These are phyloP conservation scores for Allium fistulosum DNA, from an alignment of 106 monocot genomes.

Conservation along the genomic window DNA sequence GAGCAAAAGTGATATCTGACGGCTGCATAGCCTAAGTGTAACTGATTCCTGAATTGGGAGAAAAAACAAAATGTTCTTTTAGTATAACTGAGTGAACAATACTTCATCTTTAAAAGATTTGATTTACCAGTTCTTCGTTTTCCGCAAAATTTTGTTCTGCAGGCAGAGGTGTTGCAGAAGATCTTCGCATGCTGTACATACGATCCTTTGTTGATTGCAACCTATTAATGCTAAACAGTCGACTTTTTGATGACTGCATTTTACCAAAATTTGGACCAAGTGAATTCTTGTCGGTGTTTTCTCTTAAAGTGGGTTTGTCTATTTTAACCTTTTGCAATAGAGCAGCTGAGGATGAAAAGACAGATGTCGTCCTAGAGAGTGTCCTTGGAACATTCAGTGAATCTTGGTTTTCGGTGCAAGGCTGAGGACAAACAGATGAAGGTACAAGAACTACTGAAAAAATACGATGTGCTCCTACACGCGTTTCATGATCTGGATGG, in stretches of 20 bases:
- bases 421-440: conserved; percentile 47
- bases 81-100: not conserved
- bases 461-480: conserved; percentile 51
- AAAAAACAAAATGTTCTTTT: not conserved
- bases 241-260: conserved; percentile 29
- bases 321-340: conserved; percentile 45
- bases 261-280: conserved; percentile 12
- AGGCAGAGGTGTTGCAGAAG: conserved; percentile 9
- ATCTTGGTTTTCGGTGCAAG: conserved; percentile 20
- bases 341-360: conserved; percentile 85
- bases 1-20: conserved; percentile 56
- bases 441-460: conserved; percentile 76
- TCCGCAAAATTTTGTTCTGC: conserved; percentile 16
- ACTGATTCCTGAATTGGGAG: conserved; percentile 31
- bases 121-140: conserved; percentile 13
- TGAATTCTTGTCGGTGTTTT: conserved; percentile 9
- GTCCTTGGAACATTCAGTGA: conserved; percentile 40
- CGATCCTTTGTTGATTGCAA: conserved; percentile 25
- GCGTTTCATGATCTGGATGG: conserved; percentile 54
- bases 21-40: conserved; percentile 45
- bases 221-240: conserved; percentile 14
- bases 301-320: conserved; percentile 26
- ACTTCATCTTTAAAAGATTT: not conserved
- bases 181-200: conserved; percentile 3
- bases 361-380: conserved; percentile 65